A percentile compares a stretch with the other conserved stretches of the same genome.
Evolutionary conservation across 495 filamentous ascomycete genomes (phyloP).

Genomic region (Trichoderma asperelloides): DNA sequence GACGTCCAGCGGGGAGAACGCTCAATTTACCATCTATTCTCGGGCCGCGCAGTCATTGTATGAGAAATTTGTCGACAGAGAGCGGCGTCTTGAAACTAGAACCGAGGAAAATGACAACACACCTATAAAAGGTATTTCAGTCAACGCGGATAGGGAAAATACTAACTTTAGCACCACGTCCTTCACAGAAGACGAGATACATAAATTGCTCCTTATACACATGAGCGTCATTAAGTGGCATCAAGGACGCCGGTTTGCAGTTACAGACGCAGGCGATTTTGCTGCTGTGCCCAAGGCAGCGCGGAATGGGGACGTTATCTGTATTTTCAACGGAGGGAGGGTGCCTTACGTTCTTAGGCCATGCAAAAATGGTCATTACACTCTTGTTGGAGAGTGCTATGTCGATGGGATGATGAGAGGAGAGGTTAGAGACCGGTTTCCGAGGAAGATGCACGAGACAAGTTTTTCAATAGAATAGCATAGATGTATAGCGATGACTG

Average conservation of each 20-base stretch:
- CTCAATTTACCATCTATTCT: not conserved
- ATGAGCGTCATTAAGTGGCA: not conserved
- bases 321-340: not conserved
- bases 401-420: not conserved
- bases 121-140: not conserved
- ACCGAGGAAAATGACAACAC: not conserved
- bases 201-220: not conserved
- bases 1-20: not conserved
- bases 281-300: not conserved
- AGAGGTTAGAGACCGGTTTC: not conserved
- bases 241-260: not conserved
- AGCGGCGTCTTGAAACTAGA: not conserved
- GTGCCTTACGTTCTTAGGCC: not conserved
- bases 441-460: not conserved
- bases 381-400: not conserved
- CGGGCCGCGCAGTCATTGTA: not conserved
- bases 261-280: not conserved
- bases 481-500: not conserved
- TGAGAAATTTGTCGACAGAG: not conserved
- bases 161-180: not conserved
- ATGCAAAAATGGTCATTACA: not conserved
- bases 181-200: not conserved
- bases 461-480: not conserved
- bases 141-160: not conserved
- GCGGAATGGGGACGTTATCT: not conserved